Conservation (phyloP, 2,329 filamentous ascomycete species). For the Penicillium sp. region DNA sequence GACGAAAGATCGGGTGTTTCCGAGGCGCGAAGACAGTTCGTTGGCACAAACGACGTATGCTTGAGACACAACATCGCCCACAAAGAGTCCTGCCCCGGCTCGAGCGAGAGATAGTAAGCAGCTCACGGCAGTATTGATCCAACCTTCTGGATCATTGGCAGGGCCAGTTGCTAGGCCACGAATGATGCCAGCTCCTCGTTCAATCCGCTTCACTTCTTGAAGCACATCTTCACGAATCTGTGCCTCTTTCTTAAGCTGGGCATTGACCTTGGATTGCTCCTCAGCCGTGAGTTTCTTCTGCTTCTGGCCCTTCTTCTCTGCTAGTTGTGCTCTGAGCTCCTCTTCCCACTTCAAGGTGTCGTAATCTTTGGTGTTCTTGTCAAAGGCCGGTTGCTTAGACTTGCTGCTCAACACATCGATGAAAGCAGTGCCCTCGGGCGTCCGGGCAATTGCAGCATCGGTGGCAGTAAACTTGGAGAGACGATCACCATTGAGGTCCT, state of each 20-base stretch:
- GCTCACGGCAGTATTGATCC: conserved; percentile 80
- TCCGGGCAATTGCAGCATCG: conserved; percentile 89
- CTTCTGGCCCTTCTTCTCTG: conserved; percentile 81
- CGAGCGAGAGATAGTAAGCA: conserved; percentile 67
- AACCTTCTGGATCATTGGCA: conserved; percentile 81
- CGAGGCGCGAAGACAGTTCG: conserved; percentile 70
- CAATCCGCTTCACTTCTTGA: conserved; percentile 65
- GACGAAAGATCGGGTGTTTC: conserved; percentile 73
- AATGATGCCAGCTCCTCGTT: conserved; percentile 83
- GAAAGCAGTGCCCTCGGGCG: conserved; percentile 81
- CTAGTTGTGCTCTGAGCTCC: conserved; percentile 79
- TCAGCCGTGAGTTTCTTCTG: conserved; percentile 88
- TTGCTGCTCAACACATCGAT: conserved; percentile 90
- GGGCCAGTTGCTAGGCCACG: conserved; percentile 77
- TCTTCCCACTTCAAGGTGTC: conserved; percentile 97
- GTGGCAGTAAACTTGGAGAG: conserved; percentile 73
- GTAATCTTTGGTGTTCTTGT: conserved; percentile 93
- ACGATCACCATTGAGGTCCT: conserved; percentile 69
- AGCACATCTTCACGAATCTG: conserved; percentile 72
- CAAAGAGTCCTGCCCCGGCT: conserved; percentile 75
- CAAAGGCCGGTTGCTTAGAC: conserved; percentile 63
- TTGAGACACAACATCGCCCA: conserved; percentile 72
- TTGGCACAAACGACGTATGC: conserved; percentile 79
- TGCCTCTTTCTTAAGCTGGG: conserved; percentile 83
- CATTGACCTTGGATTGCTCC: conserved; percentile 84